Evolutionary conservation across 169 alveolate genomes (phyloP), one percentile per base, ranked within the genome.

Genomic region (Theileria luwenshuni): DNA sequence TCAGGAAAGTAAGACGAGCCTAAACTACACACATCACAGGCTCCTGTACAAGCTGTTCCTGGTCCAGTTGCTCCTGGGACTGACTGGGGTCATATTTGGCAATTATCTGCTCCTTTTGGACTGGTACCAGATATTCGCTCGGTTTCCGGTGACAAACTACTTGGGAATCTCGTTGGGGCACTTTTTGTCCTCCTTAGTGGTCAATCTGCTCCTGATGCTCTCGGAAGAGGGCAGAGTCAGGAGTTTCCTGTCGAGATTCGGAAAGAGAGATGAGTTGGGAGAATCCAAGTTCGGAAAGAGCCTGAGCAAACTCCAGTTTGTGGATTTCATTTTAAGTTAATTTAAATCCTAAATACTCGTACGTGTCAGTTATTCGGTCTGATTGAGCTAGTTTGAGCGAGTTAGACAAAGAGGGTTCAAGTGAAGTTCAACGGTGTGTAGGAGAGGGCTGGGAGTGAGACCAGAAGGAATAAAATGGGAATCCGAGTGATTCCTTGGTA

Each of bases 91-190:
- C 61, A 25, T 56, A 6, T 47, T 70, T n/a, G 86, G 86, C 3
- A 79, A 79, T 48, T 79, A 62, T 33, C 32, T 79, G 38, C 43
- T 71, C n/a, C n/a, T 79, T 27, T 61, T 79, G 45, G 86, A 79
- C 48, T 79, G 86, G 86, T 67, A 59, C 42, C 70, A 54, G 19
- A 54, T 74, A 8, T 61, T 38, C 47, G 75, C 75, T 12, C 27
- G 28, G 45, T 79, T 79, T 48, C 86, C 86, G 0, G 65, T 27
- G 25, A 30, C 80, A 19, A 63, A 54, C 15, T 65, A 33, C 28
- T n/a, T 79, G 8, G 75, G 83, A 3, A 15, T 79, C 33, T 61
- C 63, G 10, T 17, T 41, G 12, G 86, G 86, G 2, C 86, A 79
- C 63, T 13, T 79, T 25, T 51, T 38, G 28, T 58, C 84, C n/a